A percentile compares a stretch with the other conserved stretches of the same genome.
These are phyloP conservation scores for Cyclospora cayetanensis DNA, from an alignment of 169 alveolate genomes.

Conservation along the genomic window DNA sequence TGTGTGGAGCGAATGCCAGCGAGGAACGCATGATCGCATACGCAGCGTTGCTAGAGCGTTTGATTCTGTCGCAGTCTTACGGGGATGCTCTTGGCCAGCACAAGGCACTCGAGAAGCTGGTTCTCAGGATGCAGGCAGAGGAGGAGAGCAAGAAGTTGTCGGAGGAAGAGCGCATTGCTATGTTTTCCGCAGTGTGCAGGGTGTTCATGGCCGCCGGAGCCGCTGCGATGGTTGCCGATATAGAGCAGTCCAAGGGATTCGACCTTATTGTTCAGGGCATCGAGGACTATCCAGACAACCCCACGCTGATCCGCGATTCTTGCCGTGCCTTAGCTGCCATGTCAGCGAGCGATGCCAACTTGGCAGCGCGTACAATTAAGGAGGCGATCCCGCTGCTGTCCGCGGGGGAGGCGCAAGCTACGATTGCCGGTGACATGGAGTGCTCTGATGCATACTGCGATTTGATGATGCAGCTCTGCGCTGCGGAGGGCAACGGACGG, in stretches of 20 bases:
- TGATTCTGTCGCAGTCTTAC: conserved; percentile 63
- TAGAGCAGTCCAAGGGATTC: conserved; percentile 67
- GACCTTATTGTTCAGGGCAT: conserved; percentile 67
- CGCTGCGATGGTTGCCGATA: conserved; percentile 62
- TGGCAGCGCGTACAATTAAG: conserved; percentile 69
- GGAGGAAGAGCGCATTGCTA: conserved; percentile 61
- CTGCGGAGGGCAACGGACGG: conserved; percentile 70
- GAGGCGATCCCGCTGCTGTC: conserved; percentile 69
- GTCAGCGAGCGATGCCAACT: conserved; percentile 68
- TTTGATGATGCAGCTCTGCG: conserved; percentile 64
- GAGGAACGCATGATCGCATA: conserved; percentile 68
- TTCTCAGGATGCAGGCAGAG: conserved; percentile 51
- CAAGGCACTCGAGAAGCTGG: conserved; percentile 61
- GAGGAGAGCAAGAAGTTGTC: conserved; percentile 63
- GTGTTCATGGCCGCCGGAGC: conserved; percentile 69
- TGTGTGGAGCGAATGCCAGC: conserved; percentile 57
- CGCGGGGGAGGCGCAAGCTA: conserved; percentile 69
- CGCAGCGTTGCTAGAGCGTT: conserved; percentile 56
- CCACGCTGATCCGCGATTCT: conserved; percentile 60
- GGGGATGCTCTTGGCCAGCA: conserved; percentile 58
- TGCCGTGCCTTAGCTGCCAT: conserved; percentile 71
- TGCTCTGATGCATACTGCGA: conserved; percentile 71
- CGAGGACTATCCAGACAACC: conserved; percentile 69
- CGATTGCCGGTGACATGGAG: conserved; percentile 55
- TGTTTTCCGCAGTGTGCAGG: conserved; percentile 63